Percentiles rank a stretch among this genome's conserved stretches.
phyloP scores from a whole-genome alignment of 108 stramenopile species.

The Pseudonitzschia pungens region DNA sequence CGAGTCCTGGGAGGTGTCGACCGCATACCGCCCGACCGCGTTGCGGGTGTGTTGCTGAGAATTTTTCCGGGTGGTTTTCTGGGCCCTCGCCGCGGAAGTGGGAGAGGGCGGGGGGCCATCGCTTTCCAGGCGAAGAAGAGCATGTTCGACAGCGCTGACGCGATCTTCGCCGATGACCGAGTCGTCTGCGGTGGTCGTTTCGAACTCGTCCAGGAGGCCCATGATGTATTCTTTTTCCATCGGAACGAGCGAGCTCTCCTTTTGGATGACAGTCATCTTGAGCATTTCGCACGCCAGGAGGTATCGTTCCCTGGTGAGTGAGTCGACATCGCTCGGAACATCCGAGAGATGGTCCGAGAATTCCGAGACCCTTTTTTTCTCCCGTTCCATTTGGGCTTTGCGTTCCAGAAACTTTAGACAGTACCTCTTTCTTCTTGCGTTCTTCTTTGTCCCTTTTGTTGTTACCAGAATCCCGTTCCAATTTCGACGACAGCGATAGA shows the following conservation, averaged over 20 bases:
- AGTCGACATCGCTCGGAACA: constrained; percentile 39
- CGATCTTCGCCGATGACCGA: constrained; percentile 24
- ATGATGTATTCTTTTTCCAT: constrained; percentile 32
- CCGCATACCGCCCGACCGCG: not conserved
- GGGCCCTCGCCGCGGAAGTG: not conserved
- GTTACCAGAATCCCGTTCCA: not conserved
- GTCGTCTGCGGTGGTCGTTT: not conserved
- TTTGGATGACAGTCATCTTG: constrained; percentile 29
- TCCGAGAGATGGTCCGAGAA: constrained; percentile 33
- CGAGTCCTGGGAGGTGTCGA: too few relatives aligned
- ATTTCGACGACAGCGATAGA: not conserved
- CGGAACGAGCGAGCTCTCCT: constrained; percentile 17
- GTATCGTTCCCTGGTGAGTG: constrained; percentile 34
- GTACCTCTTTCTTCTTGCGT: not conserved
- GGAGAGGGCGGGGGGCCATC: not conserved
- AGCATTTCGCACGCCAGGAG: constrained; percentile 44
- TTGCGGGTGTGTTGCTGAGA: too few relatives aligned
- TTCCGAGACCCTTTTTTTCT: not conserved
- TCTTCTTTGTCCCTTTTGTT: not conserved
- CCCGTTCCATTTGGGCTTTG: not conserved
- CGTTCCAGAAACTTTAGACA: not conserved
- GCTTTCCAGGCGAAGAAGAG: constrained; percentile 17
- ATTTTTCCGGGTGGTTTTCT: too few relatives aligned
- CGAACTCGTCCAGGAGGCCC: constrained; percentile 26
- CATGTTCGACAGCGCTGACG: constrained; percentile 30